Evolutionary conservation across 176 grass and related monocot species (phyloP), one percentile per base, ranked within the genome.

Genomic region (Neostapfia colusana): DNA sequence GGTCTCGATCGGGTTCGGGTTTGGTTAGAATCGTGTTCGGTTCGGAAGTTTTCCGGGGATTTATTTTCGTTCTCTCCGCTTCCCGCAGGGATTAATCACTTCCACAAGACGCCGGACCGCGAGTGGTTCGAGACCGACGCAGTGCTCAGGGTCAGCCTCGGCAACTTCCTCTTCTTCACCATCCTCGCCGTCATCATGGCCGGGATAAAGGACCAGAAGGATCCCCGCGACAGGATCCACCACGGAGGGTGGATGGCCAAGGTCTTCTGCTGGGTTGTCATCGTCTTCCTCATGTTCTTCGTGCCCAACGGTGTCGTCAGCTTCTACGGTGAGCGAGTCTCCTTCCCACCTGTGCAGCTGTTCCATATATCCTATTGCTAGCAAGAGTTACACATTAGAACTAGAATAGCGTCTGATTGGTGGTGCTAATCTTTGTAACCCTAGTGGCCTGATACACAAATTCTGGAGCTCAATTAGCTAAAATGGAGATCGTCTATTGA

Each of bases 61-160:
- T 53, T 26, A 13, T 6, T 14, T 17, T 4, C 5, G 8, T 21
- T 3, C 11, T 2, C 8, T 0, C 5, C 25, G 41, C 24, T 46
- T 7, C 20, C 40, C 69, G 59, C 74, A 99, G 95, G 95, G 95
- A 99, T 99, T 74, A 99, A 95, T 84, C 95, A 99, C 91, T 99
- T 99, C 83, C 80, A 86, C 69, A 87, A 87, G 77, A 99, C 95
- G 7, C 95, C 95, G 18, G 91, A 95, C 80, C 89, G 95, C 64
- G 95, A 99, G 83, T 99, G 95, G 95, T 99, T 99, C 65, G 91
- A 99, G 89, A 99, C 91, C 26, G 95, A 99, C 69, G 95, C 95
- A 7, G 95, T 99, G 77, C 91, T 99, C 65, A 93, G 95, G 68
- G 95, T 95, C 64, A 99, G 95, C 82, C 73, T 99, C 40, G 95